Percentiles rank a stretch among this genome's conserved stretches.
These are phyloP conservation scores for Huntiella abstrusa DNA, from an alignment of 2,329 filamentous ascomycete genomes.

Conservation along the genomic window DNA sequence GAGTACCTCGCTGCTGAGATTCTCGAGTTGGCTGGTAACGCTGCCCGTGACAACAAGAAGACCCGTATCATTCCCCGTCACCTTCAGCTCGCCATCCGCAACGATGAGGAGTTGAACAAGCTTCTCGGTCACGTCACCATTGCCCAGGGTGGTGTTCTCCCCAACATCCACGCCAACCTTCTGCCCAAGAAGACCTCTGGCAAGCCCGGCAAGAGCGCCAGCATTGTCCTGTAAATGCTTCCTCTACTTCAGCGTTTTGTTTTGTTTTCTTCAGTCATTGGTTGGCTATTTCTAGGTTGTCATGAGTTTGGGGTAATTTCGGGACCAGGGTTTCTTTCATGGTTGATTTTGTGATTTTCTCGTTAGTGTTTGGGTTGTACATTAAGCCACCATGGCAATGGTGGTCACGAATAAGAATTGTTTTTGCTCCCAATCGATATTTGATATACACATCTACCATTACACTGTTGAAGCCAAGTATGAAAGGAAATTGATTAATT, in stretches of 20 bases:
- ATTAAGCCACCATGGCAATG: constrained; percentile 51
- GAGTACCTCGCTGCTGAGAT: constrained; percentile 98
- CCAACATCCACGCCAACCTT: constrained; percentile 96
- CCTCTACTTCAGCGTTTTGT: constrained; percentile 32
- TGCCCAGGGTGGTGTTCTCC: constrained; percentile 88
- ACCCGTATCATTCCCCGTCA: constrained; percentile 99
- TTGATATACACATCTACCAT: too few relatives aligned
- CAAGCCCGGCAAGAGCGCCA: constrained; percentile 81
- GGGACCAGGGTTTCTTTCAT: constrained; percentile 43
- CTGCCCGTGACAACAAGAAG: constrained; percentile 99
- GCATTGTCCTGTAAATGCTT: constrained; percentile 72
- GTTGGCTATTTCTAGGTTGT: constrained; percentile 47
- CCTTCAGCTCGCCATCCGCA: constrained; percentile 96
- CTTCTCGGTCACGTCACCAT: constrained; percentile 90
- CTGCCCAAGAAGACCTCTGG: constrained; percentile 94
- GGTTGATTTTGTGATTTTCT: constrained; percentile 34
- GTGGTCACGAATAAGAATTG: constrained; percentile 39
- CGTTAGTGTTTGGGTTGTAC: constrained; percentile 47
- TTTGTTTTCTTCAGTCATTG: constrained; percentile 25
- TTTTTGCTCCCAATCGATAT: constrained; percentile 9
- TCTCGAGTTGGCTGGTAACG: constrained; percentile 94
- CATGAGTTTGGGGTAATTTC: constrained; percentile 63
- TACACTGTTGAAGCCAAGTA: too few relatives aligned
- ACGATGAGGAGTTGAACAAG: constrained; percentile 99
- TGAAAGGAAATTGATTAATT: too few relatives aligned